Conservation (phyloP, 352 stramenopile genomes). For the Phytophthora citricola region DNA sequence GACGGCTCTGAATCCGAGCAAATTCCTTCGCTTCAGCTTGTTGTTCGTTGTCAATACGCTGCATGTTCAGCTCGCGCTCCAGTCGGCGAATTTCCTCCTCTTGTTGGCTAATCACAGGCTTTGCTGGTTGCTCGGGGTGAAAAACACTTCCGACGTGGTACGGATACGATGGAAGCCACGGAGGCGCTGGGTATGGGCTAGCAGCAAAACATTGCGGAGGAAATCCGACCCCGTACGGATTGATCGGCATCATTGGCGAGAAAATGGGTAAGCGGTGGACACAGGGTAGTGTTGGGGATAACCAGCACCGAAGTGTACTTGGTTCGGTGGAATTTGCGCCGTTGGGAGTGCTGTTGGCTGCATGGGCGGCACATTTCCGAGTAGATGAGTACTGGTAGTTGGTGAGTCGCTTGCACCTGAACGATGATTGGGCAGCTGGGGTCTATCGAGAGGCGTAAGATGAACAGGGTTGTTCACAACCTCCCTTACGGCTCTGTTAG, state of each 20-base stretch:
- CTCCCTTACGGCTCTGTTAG: conserved; percentile 3
- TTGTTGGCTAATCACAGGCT: conserved; percentile 23
- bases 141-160: conserved; percentile 6
- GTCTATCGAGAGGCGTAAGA: conserved; percentile 1
- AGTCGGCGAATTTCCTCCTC: conserved; percentile 35
- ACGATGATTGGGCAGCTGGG: not conserved
- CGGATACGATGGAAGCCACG: conserved; percentile 17
- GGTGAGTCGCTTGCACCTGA: not conserved
- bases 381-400: conserved; percentile 2
- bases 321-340: not conserved
- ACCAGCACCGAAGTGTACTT: conserved; percentile 8
- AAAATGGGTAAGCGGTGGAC: conserved; percentile 15
- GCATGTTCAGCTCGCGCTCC: conserved; percentile 35
- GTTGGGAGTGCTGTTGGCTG: not conserved
- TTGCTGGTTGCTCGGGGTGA: not conserved
- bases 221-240: conserved; percentile 28
- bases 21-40: conserved; percentile 38
- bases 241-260: conserved; percentile 9
- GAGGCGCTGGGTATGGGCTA: conserved; percentile 12
- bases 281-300: conserved; percentile 12
- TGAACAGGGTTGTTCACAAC: conserved; percentile 18
- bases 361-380: not conserved
- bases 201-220: conserved; percentile 18
- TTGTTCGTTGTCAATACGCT: conserved; percentile 19
- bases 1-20: conserved; percentile 23